Evolutionary conservation across 768 basidiomycete genomes (phyloP).

Genomic region (Boletales sp.): DNA sequence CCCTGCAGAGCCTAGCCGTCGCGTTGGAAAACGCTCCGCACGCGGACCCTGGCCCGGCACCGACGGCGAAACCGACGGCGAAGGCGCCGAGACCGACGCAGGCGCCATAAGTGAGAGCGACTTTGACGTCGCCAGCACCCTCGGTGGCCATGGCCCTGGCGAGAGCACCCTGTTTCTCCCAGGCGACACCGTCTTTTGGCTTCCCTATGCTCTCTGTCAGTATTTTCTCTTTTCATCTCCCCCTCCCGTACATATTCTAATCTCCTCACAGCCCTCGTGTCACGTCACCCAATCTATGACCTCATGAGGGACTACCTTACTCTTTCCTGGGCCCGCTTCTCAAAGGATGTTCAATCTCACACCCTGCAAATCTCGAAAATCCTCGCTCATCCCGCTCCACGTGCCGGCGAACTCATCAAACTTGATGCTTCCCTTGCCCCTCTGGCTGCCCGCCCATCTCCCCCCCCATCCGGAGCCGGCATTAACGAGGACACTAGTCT

Average conservation of each 20-base stretch:
- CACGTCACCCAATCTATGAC: conserved; percentile 91
- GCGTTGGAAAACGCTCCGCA: conserved; percentile 56
- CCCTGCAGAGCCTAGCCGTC: conserved; percentile 49
- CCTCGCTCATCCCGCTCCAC: conserved; percentile 81
- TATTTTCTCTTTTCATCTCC: conserved; percentile 9
- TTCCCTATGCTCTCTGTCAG: conserved; percentile 88
- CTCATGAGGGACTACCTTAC: conserved; percentile 94
- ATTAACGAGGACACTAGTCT: conserved; percentile 45
- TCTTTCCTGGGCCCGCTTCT: conserved; percentile 92
- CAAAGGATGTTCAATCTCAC: conserved; percentile 91
- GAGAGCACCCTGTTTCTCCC: conserved; percentile 88
- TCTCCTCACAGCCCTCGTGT: conserved; percentile 65
- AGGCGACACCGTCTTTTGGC: conserved; percentile 90
- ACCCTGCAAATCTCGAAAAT: conserved; percentile 88
- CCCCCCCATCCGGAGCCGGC: conserved; percentile 33
- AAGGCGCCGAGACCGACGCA: conserved; percentile 65
- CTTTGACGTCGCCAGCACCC: conserved; percentile 75
- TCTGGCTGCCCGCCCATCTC: conserved; percentile 38
- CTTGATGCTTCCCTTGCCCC: conserved; percentile 75
- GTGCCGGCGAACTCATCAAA: conserved; percentile 81
- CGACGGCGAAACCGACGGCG: conserved; percentile 70
- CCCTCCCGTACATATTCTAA: conserved; percentile 7
- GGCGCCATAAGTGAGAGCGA: conserved; percentile 84
- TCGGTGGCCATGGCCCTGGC: conserved; percentile 72
- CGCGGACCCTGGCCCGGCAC: conserved; percentile 71